A percentile compares a stretch with the other conserved stretches of the same genome.
Evolutionary conservation across 2,329 filamentous ascomycete genomes (phyloP).

Genomic region (Neoscytalidium dimidiatum): DNA sequence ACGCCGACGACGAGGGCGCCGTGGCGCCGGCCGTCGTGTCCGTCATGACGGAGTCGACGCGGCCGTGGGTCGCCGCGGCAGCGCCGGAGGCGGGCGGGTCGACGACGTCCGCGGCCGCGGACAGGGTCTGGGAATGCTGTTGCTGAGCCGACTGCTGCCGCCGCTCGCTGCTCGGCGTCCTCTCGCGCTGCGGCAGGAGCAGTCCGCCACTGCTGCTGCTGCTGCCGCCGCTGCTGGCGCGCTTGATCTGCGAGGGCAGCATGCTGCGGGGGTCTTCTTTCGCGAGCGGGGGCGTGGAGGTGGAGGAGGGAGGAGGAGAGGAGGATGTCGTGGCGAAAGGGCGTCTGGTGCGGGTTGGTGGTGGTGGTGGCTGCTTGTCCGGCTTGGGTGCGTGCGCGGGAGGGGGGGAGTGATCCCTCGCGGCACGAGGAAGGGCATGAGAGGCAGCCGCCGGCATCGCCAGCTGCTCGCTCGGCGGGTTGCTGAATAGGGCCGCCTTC

Average conservation of each 20-base stretch:
- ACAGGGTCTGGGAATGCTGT: too few relatives aligned
- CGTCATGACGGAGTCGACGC: conserved; percentile 18
- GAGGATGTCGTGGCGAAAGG: too few relatives aligned
- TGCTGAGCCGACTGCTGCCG: neutral
- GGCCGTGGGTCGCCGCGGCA: neutral
- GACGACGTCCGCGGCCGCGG: too few relatives aligned
- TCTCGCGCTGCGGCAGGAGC: neutral
- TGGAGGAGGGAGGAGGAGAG: too few relatives aligned
- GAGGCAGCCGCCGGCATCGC: neutral
- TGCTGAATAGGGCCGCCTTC: conserved; percentile 20
- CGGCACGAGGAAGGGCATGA: neutral
- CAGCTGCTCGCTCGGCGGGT: conserved; percentile 8
- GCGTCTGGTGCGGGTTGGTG: too few relatives aligned
- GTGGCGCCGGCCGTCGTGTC: neutral
- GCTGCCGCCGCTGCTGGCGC: neutral
- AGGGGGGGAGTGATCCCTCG: too few relatives aligned
- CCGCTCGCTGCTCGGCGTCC: conserved; percentile 16
- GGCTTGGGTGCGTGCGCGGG: too few relatives aligned
- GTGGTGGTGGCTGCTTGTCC: neutral
- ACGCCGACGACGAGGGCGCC: neutral
- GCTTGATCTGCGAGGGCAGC: neutral
- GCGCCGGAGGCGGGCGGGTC: neutral
- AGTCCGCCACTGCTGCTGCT: neutral
- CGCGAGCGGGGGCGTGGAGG: too few relatives aligned
- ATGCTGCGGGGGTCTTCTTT: neutral